These are phyloP conservation scores for Aegilops sharonensis DNA, from an alignment of 176 grass and related monocot genomes.

Conservation along the genomic window DNA sequence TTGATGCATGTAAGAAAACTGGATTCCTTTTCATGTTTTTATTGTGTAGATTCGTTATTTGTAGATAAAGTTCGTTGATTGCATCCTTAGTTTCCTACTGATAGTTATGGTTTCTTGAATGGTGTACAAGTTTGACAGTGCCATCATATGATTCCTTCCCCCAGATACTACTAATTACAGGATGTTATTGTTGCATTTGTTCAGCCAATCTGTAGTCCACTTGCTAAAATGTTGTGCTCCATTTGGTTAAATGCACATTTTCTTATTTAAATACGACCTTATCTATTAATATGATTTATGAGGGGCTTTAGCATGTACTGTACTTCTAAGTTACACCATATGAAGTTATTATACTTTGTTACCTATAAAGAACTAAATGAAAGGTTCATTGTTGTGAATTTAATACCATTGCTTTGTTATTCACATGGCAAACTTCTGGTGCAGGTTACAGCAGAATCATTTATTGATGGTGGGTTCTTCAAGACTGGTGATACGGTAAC, in stretches of 20 bases:
- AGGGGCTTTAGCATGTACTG: background rate
- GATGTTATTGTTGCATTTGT: background rate
- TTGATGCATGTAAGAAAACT: background rate
- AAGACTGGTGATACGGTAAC: constrained; percentile 96
- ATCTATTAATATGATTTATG: background rate
- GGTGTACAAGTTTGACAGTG: background rate
- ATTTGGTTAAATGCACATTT: constrained; percentile 6
- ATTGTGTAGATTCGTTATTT: background rate
- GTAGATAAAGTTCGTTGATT: background rate
- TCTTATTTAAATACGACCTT: background rate
- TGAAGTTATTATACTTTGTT: constrained; percentile 5
- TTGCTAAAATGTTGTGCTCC: background rate
- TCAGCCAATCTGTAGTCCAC: background rate
- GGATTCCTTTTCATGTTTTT: background rate
- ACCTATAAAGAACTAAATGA: constrained; percentile 14
- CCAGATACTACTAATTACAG: background rate
- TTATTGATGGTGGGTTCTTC: constrained; percentile 83
- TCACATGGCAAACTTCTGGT: constrained; percentile 28
- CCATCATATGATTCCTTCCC: background rate
- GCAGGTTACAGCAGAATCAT: constrained; percentile 78
- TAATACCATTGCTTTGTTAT: constrained; percentile 20
- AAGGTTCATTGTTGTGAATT: constrained; percentile 19
- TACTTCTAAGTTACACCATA: background rate
- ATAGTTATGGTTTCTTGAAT: background rate
- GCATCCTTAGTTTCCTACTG: background rate